Evolutionary conservation across 345 rosid species (phyloP).

Genomic region (Erysimum cheiranthoides): DNA sequence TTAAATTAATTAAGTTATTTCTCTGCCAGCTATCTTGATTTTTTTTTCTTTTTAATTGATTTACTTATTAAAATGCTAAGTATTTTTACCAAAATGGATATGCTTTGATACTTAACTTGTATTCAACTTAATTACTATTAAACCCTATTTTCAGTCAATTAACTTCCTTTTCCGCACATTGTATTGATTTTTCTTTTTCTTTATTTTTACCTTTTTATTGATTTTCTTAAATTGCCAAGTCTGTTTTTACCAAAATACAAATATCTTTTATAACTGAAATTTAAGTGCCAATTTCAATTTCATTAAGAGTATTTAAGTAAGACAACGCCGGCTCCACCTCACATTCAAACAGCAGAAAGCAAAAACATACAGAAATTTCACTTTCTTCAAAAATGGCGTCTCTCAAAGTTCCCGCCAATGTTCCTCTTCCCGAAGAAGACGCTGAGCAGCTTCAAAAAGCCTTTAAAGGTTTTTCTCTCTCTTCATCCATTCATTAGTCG

Average conservation of each 20-base stretch:
- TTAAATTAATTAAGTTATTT: slow-evolving; percentile 15
- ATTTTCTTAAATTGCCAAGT: slow-evolving; percentile 23
- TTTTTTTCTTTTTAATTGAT: not conserved
- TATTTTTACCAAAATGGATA: not conserved
- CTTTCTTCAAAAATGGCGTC: slow-evolving; percentile 61
- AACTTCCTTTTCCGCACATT: not conserved
- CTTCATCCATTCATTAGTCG: not conserved
- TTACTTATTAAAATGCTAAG: slow-evolving; percentile 8
- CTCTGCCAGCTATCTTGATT: not conserved
- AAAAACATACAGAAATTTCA: slow-evolving; percentile 25
- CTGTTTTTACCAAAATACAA: not conserved
- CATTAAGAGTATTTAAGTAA: slow-evolving; percentile 16
- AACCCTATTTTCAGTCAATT: not conserved
- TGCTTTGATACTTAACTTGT: not conserved
- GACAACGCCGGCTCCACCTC: slow-evolving; percentile 8
- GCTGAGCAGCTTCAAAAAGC: slow-evolving; percentile 86
- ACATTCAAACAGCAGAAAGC: slow-evolving; percentile 17
- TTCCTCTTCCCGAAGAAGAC: slow-evolving; percentile 80
- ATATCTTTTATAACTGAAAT: not conserved
- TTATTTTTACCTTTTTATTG: not conserved
- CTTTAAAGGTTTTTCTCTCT: slow-evolving; percentile 56
- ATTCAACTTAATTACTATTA: not conserved
- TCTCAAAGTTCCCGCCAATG: slow-evolving; percentile 62
- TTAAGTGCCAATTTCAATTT: not conserved
- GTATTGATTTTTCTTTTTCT: not conserved